These are phyloP conservation scores for maize (Zea mays) DNA, from an alignment of 176 grass and related monocot genomes.

Conservation along the genomic window Zm-B73-REFERENCE-NAM-5.0 NC_050104.1:124884001-124884500, in stretches of 20 bases:
- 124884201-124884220: too few relatives aligned
- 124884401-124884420: background rate
- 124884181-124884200: too few relatives aligned
- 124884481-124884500: background rate
- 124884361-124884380: constrained; percentile 6
- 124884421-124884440: background rate
- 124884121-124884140: background rate
- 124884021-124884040: background rate
- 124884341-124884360: background rate
- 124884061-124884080: background rate
- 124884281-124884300: background rate
- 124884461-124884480: background rate
- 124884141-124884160: background rate
- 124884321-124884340: background rate
- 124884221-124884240: background rate
- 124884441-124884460: background rate
- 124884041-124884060: too few relatives aligned
- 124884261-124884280: background rate
- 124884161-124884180: background rate
- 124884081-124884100: background rate
- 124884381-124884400: background rate
- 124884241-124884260: background rate
- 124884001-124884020: too few relatives aligned
- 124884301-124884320: background rate
- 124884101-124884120: constrained; percentile 17